Conservation (phyloP, 176 grass and related monocot species). For the Carex scoparia region DNA sequence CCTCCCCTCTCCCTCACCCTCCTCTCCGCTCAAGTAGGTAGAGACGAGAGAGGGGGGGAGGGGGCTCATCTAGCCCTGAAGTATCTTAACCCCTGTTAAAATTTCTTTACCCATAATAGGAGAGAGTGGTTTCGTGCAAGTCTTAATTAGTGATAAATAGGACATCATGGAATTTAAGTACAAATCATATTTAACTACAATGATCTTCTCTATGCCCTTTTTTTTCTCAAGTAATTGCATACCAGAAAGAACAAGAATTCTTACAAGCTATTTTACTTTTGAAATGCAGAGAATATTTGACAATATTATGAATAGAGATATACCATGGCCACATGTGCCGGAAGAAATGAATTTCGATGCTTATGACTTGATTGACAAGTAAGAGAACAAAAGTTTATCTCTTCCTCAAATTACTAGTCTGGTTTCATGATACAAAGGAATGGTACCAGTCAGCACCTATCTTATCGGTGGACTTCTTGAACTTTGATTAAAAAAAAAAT, state of each 20-base stretch:
- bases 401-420: not conserved
- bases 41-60: no score
- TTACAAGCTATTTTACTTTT: not conserved
- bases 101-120: no score
- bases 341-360: constrained; percentile 75
- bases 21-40: no score
- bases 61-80: no score
- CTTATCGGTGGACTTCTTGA: not conserved
- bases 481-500: not conserved
- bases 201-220: not conserved
- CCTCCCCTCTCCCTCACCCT: no score
- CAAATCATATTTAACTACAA: not conserved
- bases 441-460: not conserved
- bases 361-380: constrained; percentile 86
- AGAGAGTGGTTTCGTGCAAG: no score
- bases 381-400: constrained; percentile 27
- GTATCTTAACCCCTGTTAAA: no score
- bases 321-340: constrained; percentile 86
- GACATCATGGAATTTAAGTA: not conserved
- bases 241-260: not conserved
- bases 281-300: constrained; percentile 84
- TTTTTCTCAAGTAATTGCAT: not conserved
- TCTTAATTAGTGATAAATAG: not conserved
- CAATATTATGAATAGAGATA: constrained; percentile 99
- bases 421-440: not conserved